Base-by-base conservation (phyloP, 441 rosid genomes). In the Populus hybrid region DNA sequence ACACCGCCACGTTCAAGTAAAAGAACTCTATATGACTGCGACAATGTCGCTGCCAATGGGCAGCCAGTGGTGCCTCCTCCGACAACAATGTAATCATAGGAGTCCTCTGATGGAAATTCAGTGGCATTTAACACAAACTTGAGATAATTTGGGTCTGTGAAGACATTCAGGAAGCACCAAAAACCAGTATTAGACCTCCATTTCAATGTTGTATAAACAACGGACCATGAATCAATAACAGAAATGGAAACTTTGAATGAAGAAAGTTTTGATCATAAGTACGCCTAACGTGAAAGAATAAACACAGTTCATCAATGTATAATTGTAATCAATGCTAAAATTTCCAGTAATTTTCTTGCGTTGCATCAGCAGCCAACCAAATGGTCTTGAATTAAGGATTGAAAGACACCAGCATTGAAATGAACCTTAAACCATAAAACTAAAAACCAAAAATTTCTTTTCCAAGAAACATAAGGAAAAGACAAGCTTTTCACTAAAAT, bases 1-100 rank as follows among this genome's bases (percentile, higher is more conserved):
- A 87, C 81, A 19, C 94, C 97, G 9, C 98, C 98, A 16, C 95
- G 87, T 79, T 91, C 98, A 10, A 93, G 92, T 1, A 95, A 73
- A 70, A 95, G 95, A 69, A 95, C 97, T 57, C 85, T 80, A 76
- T 75, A 90, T 23, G 88, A 86, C 72, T 89, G 87, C 1, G 98
- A 93, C 46, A 93, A 86, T 8, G 99, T 90, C 67, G 98, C 91
- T 7, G 98, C 98, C 74, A 93, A 75, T 53, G 97, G 98, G 80
- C 99, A 93, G 36, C 97, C 99, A 4, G 91, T 88, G 3, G 98
- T 95, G 67, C 98, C 98, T 18, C 98, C 98, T 72, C 98, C 98
- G 2, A 93, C 90, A 40, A 95, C 82, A 75, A 95, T 86, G 91
- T 91, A 95, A 68, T 95, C 98, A 72, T 92, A 95, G 80, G 86